phyloP scores from a whole-genome alignment of 2,329 filamentous ascomycete genomes.

The Neopestalotiopsis sp. region DNA sequence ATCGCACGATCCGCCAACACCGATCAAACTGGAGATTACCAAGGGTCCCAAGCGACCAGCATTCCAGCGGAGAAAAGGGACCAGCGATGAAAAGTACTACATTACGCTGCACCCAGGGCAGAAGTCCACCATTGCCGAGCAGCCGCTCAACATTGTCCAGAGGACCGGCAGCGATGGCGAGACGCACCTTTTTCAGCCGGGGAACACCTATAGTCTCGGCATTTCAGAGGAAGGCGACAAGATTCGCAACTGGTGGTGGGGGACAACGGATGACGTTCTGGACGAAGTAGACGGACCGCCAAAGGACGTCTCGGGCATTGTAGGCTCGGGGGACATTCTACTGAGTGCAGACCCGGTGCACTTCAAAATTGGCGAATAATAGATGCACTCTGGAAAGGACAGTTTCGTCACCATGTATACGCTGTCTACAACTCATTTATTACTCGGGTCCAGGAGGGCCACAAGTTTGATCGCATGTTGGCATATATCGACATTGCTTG shows the following conservation, averaged over 20 bases:
- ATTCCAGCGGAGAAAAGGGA: neutral
- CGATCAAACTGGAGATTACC: neutral
- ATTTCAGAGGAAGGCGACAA: neutral
- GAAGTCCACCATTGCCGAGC: constrained; percentile 4
- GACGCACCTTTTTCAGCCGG: neutral
- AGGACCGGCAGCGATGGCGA: neutral
- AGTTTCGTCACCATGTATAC: too few species aligned
- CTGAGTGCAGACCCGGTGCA: neutral
- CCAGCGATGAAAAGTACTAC: neutral
- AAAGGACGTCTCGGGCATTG: neutral
- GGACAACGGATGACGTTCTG: neutral
- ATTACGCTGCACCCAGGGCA: constrained; percentile 8
- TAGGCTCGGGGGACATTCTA: neutral
- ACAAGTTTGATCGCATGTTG: too few species aligned
- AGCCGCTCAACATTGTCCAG: neutral
- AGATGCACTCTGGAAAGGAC: too few species aligned
- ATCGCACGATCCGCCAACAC: constrained; percentile 14
- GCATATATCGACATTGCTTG: too few species aligned
- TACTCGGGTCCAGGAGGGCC: too few species aligned
- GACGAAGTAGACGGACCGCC: neutral
- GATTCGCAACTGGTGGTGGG: neutral
- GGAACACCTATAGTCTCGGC: neutral
- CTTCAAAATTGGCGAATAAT: neutral
- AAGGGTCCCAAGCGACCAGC: neutral
- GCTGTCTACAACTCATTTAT: too few species aligned